A percentile compares a stretch with the other conserved stretches of the same genome.
These are phyloP conservation scores for Litchi chinensis DNA, from an alignment of 345 rosid species.

Conservation along the genomic window DNA sequence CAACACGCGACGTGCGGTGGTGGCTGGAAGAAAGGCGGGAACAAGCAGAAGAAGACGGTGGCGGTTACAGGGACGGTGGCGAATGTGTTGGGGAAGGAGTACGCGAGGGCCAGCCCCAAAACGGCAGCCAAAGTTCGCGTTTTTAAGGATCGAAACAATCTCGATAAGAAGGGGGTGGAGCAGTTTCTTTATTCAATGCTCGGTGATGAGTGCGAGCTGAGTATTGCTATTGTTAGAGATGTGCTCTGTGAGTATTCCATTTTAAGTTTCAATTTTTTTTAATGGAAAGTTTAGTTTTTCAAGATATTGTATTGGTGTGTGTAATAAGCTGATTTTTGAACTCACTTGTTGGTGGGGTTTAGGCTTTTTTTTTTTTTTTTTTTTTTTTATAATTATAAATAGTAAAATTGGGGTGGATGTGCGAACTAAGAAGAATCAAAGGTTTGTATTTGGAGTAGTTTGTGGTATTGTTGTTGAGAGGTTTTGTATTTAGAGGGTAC, in stretches of 20 bases:
- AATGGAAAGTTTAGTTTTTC: background rate
- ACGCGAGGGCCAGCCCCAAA: conserved; percentile 47
- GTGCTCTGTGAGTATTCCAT: conserved; percentile 60
- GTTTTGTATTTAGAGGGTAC: too few relatives aligned
- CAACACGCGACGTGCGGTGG: conserved; percentile 14
- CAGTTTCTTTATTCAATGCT: conserved; percentile 81
- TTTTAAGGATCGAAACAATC: conserved; percentile 24
- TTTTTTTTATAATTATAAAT: too few relatives aligned
- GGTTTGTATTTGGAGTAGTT: background rate
- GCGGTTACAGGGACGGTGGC: conserved; percentile 86
- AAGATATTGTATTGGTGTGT: background rate
- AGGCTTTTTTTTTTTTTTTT: too few relatives aligned
- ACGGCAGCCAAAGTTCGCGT: conserved; percentile 31
- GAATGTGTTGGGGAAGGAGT: conserved; percentile 78
- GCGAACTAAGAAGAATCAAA: too few relatives aligned
- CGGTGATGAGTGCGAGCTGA: conserved; percentile 68
- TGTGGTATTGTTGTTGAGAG: background rate
- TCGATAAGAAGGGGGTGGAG: conserved; percentile 57
- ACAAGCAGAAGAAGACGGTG: conserved; percentile 60
- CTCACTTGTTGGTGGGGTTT: background rate
- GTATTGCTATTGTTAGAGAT: conserved; percentile 78
- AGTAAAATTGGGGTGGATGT: too few relatives aligned
- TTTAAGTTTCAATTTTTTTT: background rate
- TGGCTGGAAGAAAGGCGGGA: conserved; percentile 35
- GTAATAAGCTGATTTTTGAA: background rate